Conservation (phyloP, 139 green algal species). For the Asterochloris sp. region DNA sequence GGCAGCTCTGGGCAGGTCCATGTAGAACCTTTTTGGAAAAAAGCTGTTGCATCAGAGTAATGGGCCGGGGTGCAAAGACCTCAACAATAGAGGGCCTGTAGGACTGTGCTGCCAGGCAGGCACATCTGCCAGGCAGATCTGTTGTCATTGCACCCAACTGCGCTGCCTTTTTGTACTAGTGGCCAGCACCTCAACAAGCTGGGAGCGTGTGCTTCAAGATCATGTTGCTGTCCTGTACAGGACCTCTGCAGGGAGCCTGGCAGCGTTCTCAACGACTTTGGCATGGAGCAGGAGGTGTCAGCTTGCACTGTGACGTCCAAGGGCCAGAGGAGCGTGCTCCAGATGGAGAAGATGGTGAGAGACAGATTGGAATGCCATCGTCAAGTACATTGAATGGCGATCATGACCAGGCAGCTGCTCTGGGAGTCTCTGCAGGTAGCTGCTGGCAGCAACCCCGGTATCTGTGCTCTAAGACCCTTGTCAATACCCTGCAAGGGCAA, state of each 20-base stretch:
- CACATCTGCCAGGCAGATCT: too few species aligned
- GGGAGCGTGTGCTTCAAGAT: too few species aligned
- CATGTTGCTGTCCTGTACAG: background rate
- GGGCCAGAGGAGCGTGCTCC: constrained; percentile 14
- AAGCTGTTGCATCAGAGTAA: background rate
- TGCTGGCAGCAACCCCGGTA: too few species aligned
- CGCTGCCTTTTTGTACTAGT: background rate
- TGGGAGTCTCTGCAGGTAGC: too few species aligned
- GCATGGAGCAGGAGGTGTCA: constrained; percentile 17
- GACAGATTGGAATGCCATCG: background rate
- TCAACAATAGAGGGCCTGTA: background rate
- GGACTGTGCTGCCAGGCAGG: background rate
- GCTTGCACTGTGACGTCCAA: constrained; percentile 11
- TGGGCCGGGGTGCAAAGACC: background rate
- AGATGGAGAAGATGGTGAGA: constrained; percentile 9
- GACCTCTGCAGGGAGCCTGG: constrained; percentile 21
- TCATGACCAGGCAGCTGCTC: too few species aligned
- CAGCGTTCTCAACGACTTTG: constrained; percentile 24
- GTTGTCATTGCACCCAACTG: background rate
- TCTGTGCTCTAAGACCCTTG: too few species aligned
- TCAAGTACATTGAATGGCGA: background rate
- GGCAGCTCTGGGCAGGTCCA: background rate
- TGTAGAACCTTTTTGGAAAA: background rate
- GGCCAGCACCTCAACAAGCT: background rate
- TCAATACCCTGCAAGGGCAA: too few species aligned